A percentile compares a stretch with the other conserved stretches of the same genome.
Evolutionary conservation across 2,329 filamentous ascomycete species (phyloP).

Genomic region (Amphichorda felina): DNA sequence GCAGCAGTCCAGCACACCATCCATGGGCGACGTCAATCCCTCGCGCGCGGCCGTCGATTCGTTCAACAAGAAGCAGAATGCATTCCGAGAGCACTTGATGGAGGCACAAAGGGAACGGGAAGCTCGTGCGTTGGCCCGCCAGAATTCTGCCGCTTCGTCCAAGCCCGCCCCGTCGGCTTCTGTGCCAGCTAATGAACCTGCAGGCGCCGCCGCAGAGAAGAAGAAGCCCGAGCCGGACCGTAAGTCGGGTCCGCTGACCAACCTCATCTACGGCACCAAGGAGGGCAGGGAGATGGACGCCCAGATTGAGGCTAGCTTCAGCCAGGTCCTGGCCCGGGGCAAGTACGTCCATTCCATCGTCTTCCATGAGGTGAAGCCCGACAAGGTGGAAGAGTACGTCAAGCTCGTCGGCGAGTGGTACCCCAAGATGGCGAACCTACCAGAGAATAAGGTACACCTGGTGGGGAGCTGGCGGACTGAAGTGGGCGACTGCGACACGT

Average conservation of each 20-base stretch:
- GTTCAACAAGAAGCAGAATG: slow-evolving; percentile 76
- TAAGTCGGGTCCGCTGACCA: slow-evolving; percentile 64
- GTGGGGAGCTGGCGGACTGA: slow-evolving; percentile 98
- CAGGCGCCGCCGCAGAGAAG: slow-evolving; percentile 38
- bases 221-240: slow-evolving; percentile 46
- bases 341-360: slow-evolving; percentile 99
- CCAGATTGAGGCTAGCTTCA: slow-evolving; percentile 93
- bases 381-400: slow-evolving; percentile 91
- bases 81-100: slow-evolving; percentile 73
- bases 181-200: slow-evolving; percentile 25
- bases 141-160: slow-evolving; percentile 17
- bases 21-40: slow-evolving; percentile 69
- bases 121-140: slow-evolving; percentile 58
- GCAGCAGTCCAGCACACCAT: slow-evolving; percentile 43
- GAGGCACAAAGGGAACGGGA: slow-evolving; percentile 70
- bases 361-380: slow-evolving; percentile 89
- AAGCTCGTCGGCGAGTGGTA: slow-evolving; percentile 86
- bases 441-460: slow-evolving; percentile 88
- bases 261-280: slow-evolving; percentile 92
- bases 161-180: slow-evolving; percentile 27
- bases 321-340: slow-evolving; percentile 83
- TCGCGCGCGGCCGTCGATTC: slow-evolving; percentile 52
- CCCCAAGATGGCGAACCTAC: slow-evolving; percentile 70
- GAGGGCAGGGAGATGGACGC: slow-evolving; percentile 89
- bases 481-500: slow-evolving; percentile 93